Evolutionary conservation across 2,329 filamentous ascomycete species (phyloP), one percentile per base, ranked within the genome.

Genomic region (Myriosclerotinia scirpicola): DNA sequence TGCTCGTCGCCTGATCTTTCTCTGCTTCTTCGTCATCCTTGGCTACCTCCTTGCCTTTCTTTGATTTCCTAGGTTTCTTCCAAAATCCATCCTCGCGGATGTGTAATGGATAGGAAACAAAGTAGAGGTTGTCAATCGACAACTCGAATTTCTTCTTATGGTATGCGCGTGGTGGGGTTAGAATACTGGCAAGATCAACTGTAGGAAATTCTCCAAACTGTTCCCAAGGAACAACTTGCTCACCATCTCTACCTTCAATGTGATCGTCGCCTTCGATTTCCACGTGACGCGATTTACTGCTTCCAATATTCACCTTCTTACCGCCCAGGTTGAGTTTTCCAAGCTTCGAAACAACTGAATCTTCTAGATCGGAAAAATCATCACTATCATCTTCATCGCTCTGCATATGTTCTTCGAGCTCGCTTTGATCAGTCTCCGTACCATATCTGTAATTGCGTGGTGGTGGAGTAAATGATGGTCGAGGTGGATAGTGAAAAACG

Each of bases 121-220:
- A 95, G 67, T 89, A 87, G 52, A 94, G 81, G 55, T 92, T 89
- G 73, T 96, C 91, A 11, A 97, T 81, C 0, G 88, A 90, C 67
- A 96, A 82, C 76, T 96, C 91, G 74, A 96, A 96, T 34, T 88
- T 85, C 72, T 84, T 87, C 80, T 94, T 96, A 79, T 95, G 90
- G 77, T 91, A 92, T 11, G 89, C 85, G 15, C 87, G 83, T 11
- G 87, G 86, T 0, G 93, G 92, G 0, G 90, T 92, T 65, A 97
- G 77, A 59, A 97, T 84, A 70, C 90, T 92, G 73, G 92, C 91
- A 68, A 96, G 84, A 55, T 92, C 90, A 69, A 89, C 87, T n/a
- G 88, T 88, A 2, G 87, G 85, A 67, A 92, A 88, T 1, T 90
- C 90, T 61, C 91, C 84, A 22, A 95, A 83, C 62, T 87, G 85